Percentiles rank a stretch among this genome's conserved stretches.
phyloP scores from a whole-genome alignment of 2,329 filamentous ascomycete genomes.

The Monilinia aucupariae region DNA sequence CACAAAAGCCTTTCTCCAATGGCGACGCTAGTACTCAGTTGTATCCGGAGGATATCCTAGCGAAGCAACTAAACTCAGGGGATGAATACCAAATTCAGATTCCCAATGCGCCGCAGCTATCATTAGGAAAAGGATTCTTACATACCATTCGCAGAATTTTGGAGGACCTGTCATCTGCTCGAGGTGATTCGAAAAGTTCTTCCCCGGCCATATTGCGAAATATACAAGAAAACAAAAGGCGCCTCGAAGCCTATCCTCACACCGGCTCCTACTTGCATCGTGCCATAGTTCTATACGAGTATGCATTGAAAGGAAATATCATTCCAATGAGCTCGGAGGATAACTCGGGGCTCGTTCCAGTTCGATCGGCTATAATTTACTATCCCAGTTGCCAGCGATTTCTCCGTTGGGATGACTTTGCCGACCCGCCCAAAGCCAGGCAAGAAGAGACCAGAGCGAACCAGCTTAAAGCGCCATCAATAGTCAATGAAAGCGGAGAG shows the following conservation, averaged over 20 bases:
- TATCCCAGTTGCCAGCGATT: background rate
- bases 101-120: background rate
- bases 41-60: background rate
- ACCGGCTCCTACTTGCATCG: background rate
- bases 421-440: background rate
- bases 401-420: background rate
- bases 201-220: background rate
- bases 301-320: background rate
- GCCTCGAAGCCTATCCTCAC: background rate
- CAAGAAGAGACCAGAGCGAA: background rate
- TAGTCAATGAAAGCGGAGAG: background rate
- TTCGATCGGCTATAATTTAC: background rate
- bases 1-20: no score
- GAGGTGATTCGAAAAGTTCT: background rate
- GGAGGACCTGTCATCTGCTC: background rate
- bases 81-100: background rate
- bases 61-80: background rate
- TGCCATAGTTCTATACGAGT: background rate
- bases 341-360: background rate
- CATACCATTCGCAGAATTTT: background rate
- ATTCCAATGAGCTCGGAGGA: background rate
- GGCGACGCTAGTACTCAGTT: background rate
- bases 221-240: background rate
- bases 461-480: background rate
- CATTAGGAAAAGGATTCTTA: background rate